Percentiles rank a stretch among this genome's conserved stretches.
phyloP scores from a whole-genome alignment of 371 early-diverging fungal genomes.

The Vairimorpha ceranae region DNA sequence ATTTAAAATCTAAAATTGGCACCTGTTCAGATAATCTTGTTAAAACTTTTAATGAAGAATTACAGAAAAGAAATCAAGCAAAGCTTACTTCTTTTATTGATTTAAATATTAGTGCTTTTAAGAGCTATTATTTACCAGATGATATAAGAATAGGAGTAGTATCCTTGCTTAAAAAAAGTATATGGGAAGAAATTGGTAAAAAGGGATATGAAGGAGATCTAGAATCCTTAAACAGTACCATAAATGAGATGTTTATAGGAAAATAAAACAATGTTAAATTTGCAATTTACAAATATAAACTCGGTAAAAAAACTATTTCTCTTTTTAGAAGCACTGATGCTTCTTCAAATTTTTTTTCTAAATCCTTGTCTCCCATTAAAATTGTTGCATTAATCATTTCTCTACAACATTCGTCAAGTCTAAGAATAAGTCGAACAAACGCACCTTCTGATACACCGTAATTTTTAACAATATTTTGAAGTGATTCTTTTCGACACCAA shows the following conservation, averaged over 20 bases:
- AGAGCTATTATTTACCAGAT: slow-evolving; percentile 37
- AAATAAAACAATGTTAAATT: slow-evolving; percentile 8
- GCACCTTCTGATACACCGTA: slow-evolving; percentile 56
- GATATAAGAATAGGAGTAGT: slow-evolving; percentile 21
- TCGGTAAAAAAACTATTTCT: slow-evolving; percentile 60
- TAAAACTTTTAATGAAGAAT: slow-evolving; percentile 33
- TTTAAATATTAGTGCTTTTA: slow-evolving; percentile 17
- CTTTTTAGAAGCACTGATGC: slow-evolving; percentile 47
- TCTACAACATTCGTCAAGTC: slow-evolving; percentile 60
- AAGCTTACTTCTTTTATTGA: slow-evolving; percentile 30
- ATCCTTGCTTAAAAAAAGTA: background rate
- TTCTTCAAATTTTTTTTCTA: slow-evolving; percentile 51
- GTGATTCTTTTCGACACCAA: slow-evolving; percentile 52
- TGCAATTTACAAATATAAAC: slow-evolving; percentile 51
- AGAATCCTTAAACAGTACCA: slow-evolving; percentile 5
- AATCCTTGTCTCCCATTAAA: slow-evolving; percentile 49
- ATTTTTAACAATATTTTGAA: slow-evolving; percentile 50
- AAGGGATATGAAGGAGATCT: slow-evolving; percentile 8
- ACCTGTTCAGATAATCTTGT: slow-evolving; percentile 18
- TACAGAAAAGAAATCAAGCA: slow-evolving; percentile 11
- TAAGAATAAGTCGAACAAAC: slow-evolving; percentile 58
- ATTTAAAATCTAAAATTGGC: slow-evolving; percentile 18
- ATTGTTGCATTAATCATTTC: slow-evolving; percentile 51
- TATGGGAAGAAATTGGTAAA: slow-evolving; percentile 21
- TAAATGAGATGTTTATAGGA: slow-evolving; percentile 15